These are phyloP conservation scores for Anthostomella pinea DNA, from an alignment of 2,329 filamentous ascomycete species.

Conservation along the genomic window DNA sequence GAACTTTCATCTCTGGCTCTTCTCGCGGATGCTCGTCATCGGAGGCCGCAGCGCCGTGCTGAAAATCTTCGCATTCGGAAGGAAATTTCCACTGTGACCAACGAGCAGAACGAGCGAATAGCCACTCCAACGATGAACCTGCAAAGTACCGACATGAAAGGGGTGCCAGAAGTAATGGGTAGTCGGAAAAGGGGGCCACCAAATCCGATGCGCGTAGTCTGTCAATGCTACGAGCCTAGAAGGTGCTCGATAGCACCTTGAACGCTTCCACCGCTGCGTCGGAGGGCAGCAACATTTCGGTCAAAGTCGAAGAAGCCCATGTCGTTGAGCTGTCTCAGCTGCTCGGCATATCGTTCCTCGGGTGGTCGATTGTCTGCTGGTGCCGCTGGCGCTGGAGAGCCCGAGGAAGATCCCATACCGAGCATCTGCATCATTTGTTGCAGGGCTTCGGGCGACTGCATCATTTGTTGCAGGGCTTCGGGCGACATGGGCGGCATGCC, in stretches of 20 bases:
- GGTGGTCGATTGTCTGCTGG: slow-evolving; percentile 82
- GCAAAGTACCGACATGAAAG: slow-evolving; percentile 1
- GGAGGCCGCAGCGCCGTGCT: too few relatives aligned
- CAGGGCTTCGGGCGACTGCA: slow-evolving; percentile 55
- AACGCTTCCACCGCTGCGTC: slow-evolving; percentile 87
- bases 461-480: slow-evolving; percentile 53
- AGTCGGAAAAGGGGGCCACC: neutral
- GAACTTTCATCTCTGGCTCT: too few relatives aligned
- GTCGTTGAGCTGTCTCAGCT: slow-evolving; percentile 87
- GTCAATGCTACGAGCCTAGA: slow-evolving; percentile 36
- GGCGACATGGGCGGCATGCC: slow-evolving; percentile 49
- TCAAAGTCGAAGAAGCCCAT: slow-evolving; percentile 99
- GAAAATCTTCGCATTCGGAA: too few relatives aligned
- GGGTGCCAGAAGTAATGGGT: slow-evolving; percentile 1
- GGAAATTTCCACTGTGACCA: too few relatives aligned
- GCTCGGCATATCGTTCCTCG: slow-evolving; percentile 87
- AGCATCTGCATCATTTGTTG: slow-evolving; percentile 54
- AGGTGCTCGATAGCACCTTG: slow-evolving; percentile 85
- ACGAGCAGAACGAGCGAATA: too few relatives aligned
- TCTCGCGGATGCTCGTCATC: too few relatives aligned
- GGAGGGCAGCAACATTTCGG: slow-evolving; percentile 80
- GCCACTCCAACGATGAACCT: too few relatives aligned
- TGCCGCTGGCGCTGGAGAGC: slow-evolving; percentile 41
- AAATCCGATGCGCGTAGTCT: neutral
- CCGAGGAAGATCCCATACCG: slow-evolving; percentile 37